Conservation (phyloP, 225 moss, liverwort and hornwort species). For the Neckera pumila region DNA sequence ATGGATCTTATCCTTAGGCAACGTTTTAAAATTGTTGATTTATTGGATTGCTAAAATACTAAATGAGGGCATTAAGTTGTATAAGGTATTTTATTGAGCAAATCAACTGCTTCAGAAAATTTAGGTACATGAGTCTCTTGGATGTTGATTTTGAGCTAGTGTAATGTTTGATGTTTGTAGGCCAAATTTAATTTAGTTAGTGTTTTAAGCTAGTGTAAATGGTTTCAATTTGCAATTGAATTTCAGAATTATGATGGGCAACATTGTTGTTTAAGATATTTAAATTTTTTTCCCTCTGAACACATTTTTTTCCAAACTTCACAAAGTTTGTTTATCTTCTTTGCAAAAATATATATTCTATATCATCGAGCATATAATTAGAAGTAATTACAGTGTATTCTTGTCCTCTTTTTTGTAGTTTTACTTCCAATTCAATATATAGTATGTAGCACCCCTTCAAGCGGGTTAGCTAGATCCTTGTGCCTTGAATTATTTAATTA, state of each 20-base stretch:
- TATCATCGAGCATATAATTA: background rate
- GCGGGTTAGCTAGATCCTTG: background rate
- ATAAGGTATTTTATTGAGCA: background rate
- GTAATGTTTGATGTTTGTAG: background rate
- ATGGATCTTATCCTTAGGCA: background rate
- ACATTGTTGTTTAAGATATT: background rate
- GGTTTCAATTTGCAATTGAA: background rate
- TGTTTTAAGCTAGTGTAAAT: background rate
- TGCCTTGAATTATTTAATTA: background rate
- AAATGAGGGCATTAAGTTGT: background rate
- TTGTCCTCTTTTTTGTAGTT: accelerated
- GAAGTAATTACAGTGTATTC: background rate
- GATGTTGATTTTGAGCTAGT: background rate
- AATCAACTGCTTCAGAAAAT: background rate
- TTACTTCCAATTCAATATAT: background rate
- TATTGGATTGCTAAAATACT: background rate
- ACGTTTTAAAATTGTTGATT: background rate
- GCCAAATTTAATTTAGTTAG: background rate
- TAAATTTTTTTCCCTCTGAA: background rate
- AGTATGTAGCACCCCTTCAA: background rate
- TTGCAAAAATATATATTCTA: background rate
- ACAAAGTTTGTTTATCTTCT: background rate
- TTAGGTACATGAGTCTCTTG: background rate
- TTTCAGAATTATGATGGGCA: background rate
- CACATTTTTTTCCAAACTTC: background rate